These are phyloP conservation scores for Kokia cookei DNA, from an alignment of 441 rosid species.

Conservation along the genomic window DNA sequence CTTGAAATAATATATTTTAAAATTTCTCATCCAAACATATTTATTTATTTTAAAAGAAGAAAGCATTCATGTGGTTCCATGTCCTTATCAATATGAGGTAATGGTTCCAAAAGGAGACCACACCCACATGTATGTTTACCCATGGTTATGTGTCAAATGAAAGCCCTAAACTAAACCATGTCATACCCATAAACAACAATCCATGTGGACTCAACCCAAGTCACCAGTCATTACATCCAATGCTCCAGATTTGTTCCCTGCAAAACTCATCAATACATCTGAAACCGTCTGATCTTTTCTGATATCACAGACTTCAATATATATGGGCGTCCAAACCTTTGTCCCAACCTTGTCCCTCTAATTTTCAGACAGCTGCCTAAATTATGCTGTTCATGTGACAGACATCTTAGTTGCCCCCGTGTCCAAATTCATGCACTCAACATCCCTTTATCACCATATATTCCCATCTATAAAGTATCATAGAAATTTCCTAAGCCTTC, in stretches of 20 bases:
- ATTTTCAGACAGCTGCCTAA: slow-evolving; percentile 15
- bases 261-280: not conserved
- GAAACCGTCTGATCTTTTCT: slow-evolving; percentile 10
- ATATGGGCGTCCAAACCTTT: slow-evolving; percentile 19
- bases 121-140: not conserved
- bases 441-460: not conserved
- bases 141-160: not conserved
- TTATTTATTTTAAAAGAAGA: not conserved
- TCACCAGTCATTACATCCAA: slow-evolving; percentile 8
- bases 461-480: slow-evolving; percentile 18
- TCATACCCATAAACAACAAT: slow-evolving; percentile 13
- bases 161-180: not conserved
- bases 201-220: slow-evolving; percentile 23
- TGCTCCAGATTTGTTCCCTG: slow-evolving; percentile 1
- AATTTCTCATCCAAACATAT: too few species aligned
- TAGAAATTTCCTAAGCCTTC: not conserved
- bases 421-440: slow-evolving; percentile 8
- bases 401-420: slow-evolving; percentile 19
- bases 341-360: slow-evolving; percentile 39
- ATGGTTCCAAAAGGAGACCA: not conserved
- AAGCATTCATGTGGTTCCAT: not conserved
- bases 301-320: slow-evolving; percentile 18
- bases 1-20: too few species aligned
- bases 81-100: not conserved
- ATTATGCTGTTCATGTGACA: slow-evolving; percentile 30